Conservation (phyloP, 2,329 filamentous ascomycete genomes). For the Fusarium oligoseptatum region DNA sequence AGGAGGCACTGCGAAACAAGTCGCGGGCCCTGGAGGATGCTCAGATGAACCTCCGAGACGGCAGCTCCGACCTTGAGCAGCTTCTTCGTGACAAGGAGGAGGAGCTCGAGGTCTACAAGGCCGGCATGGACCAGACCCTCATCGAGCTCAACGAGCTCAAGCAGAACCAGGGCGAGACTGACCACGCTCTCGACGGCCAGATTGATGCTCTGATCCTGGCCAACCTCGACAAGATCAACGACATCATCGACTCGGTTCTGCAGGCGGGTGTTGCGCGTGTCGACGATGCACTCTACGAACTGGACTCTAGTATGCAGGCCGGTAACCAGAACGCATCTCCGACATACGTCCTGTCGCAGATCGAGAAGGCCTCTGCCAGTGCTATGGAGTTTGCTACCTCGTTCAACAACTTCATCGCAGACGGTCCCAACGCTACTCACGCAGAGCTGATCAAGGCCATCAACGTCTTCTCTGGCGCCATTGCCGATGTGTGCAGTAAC, state of each 20-base stretch:
- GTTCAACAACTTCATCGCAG: slow-evolving; percentile 98
- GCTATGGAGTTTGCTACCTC: slow-evolving; percentile 98
- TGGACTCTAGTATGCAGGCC: slow-evolving; percentile 98
- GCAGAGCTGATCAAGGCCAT: slow-evolving; percentile 93
- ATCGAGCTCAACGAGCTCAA: slow-evolving; percentile 92
- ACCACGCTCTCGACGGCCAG: slow-evolving; percentile 87
- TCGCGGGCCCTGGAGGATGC: slow-evolving; percentile 87
- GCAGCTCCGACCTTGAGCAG: slow-evolving; percentile 86
- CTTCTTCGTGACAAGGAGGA: slow-evolving; percentile 94
- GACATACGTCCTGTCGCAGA: slow-evolving; percentile 93
- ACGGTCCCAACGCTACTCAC: slow-evolving; percentile 91
- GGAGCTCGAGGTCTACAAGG: slow-evolving; percentile 97
- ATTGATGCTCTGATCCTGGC: slow-evolving; percentile 90
- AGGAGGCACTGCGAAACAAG: slow-evolving; percentile 92
- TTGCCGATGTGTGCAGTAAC: slow-evolving; percentile 95
- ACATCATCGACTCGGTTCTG: slow-evolving; percentile 96
- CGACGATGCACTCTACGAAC: slow-evolving; percentile 95
- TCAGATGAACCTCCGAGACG: slow-evolving; percentile 81
- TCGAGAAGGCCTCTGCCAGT: slow-evolving; percentile 94
- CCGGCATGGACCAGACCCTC: slow-evolving; percentile 95
- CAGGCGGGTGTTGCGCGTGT: slow-evolving; percentile 94
- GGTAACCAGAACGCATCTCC: slow-evolving; percentile 98
- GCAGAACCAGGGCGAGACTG: slow-evolving; percentile 79
- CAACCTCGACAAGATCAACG: slow-evolving; percentile 93
- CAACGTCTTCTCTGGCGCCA: slow-evolving; percentile 88